Percentiles rank a stretch among this genome's conserved stretches.
phyloP scores from a whole-genome alignment of 805 yeast species.

The Jamesozyma rosinii region DNA sequence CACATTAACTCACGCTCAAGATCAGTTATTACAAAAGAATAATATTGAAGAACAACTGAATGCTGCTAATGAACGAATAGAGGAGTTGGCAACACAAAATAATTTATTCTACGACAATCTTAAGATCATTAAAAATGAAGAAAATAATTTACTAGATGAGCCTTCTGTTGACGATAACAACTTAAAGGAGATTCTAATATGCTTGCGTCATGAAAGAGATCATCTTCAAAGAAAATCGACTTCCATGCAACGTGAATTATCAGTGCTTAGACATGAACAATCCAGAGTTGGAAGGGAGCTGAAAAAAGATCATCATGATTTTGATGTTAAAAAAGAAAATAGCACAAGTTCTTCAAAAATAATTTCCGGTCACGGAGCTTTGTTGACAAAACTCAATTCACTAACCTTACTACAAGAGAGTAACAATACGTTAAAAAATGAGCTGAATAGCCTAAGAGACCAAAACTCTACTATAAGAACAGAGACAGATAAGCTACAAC shows the following conservation, averaged over 20 bases:
- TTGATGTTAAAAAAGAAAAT: neutral
- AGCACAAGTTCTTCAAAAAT: neutral
- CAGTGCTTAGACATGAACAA: neutral
- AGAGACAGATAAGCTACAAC: neutral
- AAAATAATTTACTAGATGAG: neutral
- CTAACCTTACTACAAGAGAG: slow-evolving; percentile 6
- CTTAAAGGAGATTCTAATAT: neutral
- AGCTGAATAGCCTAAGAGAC: neutral
- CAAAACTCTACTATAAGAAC: neutral
- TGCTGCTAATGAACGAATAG: slow-evolving; percentile 29
- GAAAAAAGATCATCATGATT: neutral
- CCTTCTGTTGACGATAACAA: neutral
- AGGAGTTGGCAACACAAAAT: slow-evolving; percentile 60
- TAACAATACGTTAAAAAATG: neutral
- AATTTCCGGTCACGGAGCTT: neutral
- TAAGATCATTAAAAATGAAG: neutral
- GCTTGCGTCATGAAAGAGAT: slow-evolving; percentile 11
- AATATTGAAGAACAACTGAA: neutral
- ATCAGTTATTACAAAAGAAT: neutral
- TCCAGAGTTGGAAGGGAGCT: neutral
- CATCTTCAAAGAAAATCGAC: neutral
- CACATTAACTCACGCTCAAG: neutral
- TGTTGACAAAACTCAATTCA: neutral
- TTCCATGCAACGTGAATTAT: slow-evolving; percentile 3
- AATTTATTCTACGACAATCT: slow-evolving; percentile 43